phyloP scores from a whole-genome alignment of 176 grass and related monocot genomes.

The Carex scoparia region DNA sequence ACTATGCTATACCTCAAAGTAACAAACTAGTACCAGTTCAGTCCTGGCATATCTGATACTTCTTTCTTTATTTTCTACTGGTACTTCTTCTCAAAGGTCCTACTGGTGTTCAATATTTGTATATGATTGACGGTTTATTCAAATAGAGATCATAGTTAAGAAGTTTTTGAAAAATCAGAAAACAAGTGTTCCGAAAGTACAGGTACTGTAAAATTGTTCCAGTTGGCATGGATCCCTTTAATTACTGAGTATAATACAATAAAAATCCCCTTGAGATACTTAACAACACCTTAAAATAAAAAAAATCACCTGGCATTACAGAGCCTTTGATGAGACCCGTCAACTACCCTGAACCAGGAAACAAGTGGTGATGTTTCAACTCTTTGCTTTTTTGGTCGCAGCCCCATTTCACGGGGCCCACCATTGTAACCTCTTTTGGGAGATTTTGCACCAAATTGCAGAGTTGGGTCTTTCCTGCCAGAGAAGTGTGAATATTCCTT shows the following conservation, averaged over 20 bases:
- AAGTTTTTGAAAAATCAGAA: not conserved
- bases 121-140: not conserved
- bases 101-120: not conserved
- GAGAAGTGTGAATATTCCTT: not conserved
- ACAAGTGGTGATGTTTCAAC: not conserved
- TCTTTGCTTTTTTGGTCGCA: conserved; percentile 32
- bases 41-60: not conserved
- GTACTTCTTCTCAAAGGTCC: not conserved
- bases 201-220: not conserved
- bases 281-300: not conserved
- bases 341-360: conserved; percentile 28
- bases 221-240: not conserved
- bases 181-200: not conserved
- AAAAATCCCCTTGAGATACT: not conserved
- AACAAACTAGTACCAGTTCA: not conserved
- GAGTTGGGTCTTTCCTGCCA: not conserved
- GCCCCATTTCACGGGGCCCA: not conserved
- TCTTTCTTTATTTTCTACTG: not conserved
- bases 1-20: not conserved
- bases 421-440: not conserved
- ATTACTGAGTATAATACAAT: not conserved
- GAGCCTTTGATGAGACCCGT: conserved; percentile 16
- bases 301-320: conserved; percentile 27
- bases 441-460: not conserved
- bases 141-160: not conserved